phyloP scores from a whole-genome alignment of 192 early-diverging fungal genomes.

The Coemansia sp. region DNA sequence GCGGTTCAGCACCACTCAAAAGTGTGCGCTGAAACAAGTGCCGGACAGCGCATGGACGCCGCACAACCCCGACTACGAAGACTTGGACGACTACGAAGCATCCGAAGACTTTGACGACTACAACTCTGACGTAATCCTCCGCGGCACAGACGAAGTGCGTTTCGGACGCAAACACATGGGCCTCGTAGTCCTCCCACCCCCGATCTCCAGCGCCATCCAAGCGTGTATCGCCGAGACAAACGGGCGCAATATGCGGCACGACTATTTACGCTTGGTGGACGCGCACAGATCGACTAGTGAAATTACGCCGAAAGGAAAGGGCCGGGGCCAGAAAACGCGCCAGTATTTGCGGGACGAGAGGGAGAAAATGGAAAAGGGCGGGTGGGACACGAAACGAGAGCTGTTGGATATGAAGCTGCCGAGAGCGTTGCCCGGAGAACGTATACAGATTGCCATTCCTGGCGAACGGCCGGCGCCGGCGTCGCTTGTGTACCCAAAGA shows the following conservation, averaged over 20 bases:
- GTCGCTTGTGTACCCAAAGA: conserved; percentile 31
- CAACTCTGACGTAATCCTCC: conserved; percentile 10
- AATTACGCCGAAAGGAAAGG: conserved; percentile 35
- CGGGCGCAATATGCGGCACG: conserved; percentile 24
- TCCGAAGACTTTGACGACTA: background rate
- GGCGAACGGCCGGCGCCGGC: conserved; percentile 34
- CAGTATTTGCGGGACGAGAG: conserved; percentile 10
- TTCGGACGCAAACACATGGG: conserved; percentile 53
- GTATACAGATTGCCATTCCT: conserved; percentile 17
- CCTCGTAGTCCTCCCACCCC: conserved; percentile 29
- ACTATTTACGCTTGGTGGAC: conserved; percentile 44
- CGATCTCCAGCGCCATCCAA: conserved; percentile 12
- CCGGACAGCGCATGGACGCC: background rate
- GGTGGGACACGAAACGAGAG: too few species aligned
- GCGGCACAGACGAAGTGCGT: conserved; percentile 51
- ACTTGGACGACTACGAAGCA: background rate
- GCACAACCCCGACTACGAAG: background rate
- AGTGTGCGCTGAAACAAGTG: background rate
- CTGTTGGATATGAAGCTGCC: background rate
- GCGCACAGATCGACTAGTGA: conserved; percentile 40
- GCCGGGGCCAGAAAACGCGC: conserved; percentile 13
- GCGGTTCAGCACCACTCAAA: background rate
- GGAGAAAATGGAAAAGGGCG: conserved; percentile 3
- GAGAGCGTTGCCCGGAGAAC: conserved; percentile 31
- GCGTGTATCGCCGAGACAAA: conserved; percentile 3